Evolutionary conservation across 2,329 filamentous ascomycete genomes (phyloP), one percentile per base, ranked within the genome.

Genomic region (Exophiala spinifera): DNA sequence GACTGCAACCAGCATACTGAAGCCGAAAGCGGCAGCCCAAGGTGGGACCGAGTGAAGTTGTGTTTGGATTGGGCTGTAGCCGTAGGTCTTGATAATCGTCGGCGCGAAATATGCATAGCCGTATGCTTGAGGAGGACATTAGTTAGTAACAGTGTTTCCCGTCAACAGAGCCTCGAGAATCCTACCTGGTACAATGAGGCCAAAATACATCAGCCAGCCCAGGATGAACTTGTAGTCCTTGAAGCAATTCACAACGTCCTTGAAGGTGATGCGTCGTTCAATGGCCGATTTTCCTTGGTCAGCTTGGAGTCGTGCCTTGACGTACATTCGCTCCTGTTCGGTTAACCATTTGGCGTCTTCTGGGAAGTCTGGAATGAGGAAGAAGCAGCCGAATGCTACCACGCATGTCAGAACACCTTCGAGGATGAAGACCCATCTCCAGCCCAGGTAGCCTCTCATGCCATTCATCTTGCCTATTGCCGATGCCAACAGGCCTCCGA

Each of bases 201-300:
- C 88, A 63, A 91, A 85, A 71, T 91, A 92, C 87, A 91, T 91
- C 69, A 91, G 77, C 0, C 86, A 87, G 42, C 86, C 88, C 13
- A 90, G 69, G 63, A 88, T 81, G 63, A 91, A 79, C 69, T 88
- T 89, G 64, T 72, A 84, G 70, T 92, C 87, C 65, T 84, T 86
- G 73, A 91, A 81, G 17, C 89, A 84, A 17, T 71, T 72, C 15
- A 79, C 60, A 15, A 87, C 78, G 62, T 89, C 86, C 44, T 72
- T 70, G 59, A 78, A 65, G 2, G 79, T 84, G 63, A 87, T 78
- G 53, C 76, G 78, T 57, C 82, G 77, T 56, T 90, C 83, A 10
- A 79, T 79, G 0, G 81, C 87, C 14, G 83, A 84, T 58, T 77
- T 74, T 47, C 88, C 88, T 63, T 87, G 84, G 68, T 91, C 88